phyloP scores from a whole-genome alignment of 2,329 filamentous ascomycete species.

The Exophiala dermatitidis region DNA sequence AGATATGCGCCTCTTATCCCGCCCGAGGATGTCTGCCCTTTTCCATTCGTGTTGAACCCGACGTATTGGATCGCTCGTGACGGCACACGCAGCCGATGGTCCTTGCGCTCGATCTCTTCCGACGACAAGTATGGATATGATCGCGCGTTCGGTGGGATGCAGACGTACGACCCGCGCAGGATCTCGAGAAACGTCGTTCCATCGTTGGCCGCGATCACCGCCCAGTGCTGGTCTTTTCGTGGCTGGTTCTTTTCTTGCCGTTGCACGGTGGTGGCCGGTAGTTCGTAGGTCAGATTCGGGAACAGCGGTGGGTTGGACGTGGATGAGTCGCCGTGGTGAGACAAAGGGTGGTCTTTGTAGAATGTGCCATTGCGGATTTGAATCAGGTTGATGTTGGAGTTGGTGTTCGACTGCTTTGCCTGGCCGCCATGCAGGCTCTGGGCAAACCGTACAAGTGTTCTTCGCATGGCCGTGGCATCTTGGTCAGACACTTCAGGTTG shows the following conservation, averaged over 20 bases:
- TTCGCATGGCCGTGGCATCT: conserved; percentile 17
- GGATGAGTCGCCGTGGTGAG: conserved; percentile 31
- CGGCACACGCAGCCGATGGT: conserved; percentile 49
- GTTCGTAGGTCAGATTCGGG: conserved; percentile 58
- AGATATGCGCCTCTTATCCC: conserved; percentile 65
- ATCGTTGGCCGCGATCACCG: conserved; percentile 70
- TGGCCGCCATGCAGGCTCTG: conserved; percentile 3
- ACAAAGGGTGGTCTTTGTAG: conserved; percentile 64
- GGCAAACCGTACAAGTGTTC: conserved; percentile 13
- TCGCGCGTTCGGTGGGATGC: conserved; percentile 65
- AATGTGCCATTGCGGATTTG: conserved; percentile 73
- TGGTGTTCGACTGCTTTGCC: neutral
- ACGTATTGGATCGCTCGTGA: conserved; percentile 75
- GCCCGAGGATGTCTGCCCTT: conserved; percentile 47
- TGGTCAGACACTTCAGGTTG: neutral
- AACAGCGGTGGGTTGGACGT: conserved; percentile 67
- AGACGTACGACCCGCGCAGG: conserved; percentile 67
- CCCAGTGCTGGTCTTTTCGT: conserved; percentile 58
- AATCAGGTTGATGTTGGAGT: conserved; percentile 47
- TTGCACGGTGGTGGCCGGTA: conserved; percentile 47
- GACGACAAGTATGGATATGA: conserved; percentile 71
- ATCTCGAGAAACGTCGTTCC: conserved; percentile 78
- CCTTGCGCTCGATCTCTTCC: conserved; percentile 49
- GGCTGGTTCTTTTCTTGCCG: conserved; percentile 32
- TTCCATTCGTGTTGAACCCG: conserved; percentile 69